Base-by-base conservation (phyloP, 345 rosid genomes). In the Sisymbrium irio region DNA sequence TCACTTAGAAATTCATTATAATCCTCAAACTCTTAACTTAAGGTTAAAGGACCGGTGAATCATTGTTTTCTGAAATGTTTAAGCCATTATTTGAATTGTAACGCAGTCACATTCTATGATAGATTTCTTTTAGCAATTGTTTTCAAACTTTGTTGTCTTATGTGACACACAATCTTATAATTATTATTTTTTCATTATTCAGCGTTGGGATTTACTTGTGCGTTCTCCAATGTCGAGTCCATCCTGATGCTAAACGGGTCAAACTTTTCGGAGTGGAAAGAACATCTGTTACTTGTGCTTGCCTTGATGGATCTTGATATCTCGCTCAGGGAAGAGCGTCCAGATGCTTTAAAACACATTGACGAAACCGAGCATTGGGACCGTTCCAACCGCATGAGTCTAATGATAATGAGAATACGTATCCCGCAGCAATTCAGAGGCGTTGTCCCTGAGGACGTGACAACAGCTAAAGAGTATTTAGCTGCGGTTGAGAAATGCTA, bases 301-400 rank as follows among this genome's bases (percentile, higher is more conserved):
- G 70, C 36, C 47, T 57, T 63, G 28, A 73, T 73, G 77, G 76
- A 73, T 63, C 70, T 73, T 33, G 70, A 63, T 27, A n/a, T 72
- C 3, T 71, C 69, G 0, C 69, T 72, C 20, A 32, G 13, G 37
- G 77, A 63, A 63, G 77, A 72, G 25, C 77, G 63, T 62, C 77
- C 56, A 0, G 45, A 62, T 62, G 55, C 63, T 6, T 4, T 8
- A 0, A 41, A 18, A 30, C 14, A 5, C 7, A 9, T 41, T 10
- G 56, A 51, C 1, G 6, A 63, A 63, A 54, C 70, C 70, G 2
- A 53, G 55, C 56, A n/a, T 6, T 72, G 70, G 70, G 56, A 63
- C 46, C 77, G 64, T 30, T 72, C 70, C 55, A 63, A 72, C 55
- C 69, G 63, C 27, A 53, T 72, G 8, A 53, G 63, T 42, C 9